Base-by-base conservation (phyloP, 148 eudicot genomes). In the Camellia sinensis region DNA sequence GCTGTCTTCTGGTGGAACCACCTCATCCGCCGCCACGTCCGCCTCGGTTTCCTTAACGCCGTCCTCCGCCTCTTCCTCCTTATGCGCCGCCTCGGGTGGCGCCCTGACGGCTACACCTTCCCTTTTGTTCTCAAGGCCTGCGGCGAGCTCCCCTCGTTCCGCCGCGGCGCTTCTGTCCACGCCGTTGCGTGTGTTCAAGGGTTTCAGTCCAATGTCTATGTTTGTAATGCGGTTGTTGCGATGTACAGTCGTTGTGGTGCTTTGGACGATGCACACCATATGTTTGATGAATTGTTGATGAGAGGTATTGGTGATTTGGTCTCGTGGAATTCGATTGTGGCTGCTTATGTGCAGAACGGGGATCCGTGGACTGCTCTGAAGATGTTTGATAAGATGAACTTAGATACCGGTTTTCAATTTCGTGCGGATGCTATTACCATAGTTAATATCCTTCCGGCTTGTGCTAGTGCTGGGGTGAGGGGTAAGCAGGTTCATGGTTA, bases 301-400 rank as follows among this genome's bases (percentile, higher is more conserved):
- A 79, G 89, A 78, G 84, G 84, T 65, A 71, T 85, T 1, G 81
- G 40, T 40, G 94, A 91, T 80, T 75, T 83, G 50, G 85, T 93
- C 17, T 90, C 95, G 29, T 93, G 97, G 97, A 91, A 93, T 64
- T 87, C 97, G 54, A 86, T 93, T 71, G 83, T 88, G 46, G 88
- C 89, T 12, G 88, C 79, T 37, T 86, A 87, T 81, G 82, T 85
- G 29, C 93, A 90, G 79, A 84, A 80, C 78, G 88, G 87, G 15
- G 85, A 85, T 44, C 78, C 40, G 18, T 52, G 64, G 21, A 78
- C 40, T 54, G 93, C 86, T 14, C 44, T 93, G 71, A 62, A 80
- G 80, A 68, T 91, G 84, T 93, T 91, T 87, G 77, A 22, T 57
- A 48, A 62, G 43, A 89, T 91, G 92, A 76, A 75, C 41, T 53